phyloP scores from a whole-genome alignment of 495 filamentous ascomycete genomes.

The Penicillium turbatum region DNA sequence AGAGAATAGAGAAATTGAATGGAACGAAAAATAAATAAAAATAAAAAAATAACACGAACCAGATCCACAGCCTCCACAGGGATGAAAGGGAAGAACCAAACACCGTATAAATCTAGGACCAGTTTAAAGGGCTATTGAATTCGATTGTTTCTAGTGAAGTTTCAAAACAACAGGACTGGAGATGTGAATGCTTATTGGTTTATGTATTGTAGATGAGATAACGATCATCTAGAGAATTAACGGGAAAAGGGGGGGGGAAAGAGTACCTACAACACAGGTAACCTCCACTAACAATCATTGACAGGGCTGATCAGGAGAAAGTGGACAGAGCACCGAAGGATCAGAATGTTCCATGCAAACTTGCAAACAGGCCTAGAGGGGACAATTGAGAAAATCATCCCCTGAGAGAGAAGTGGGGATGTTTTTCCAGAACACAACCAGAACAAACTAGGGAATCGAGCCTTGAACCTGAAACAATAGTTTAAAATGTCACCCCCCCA shows the following conservation, averaged over 20 bases:
- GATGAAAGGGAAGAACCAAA: conserved; percentile 6
- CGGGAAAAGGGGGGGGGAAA: conserved; percentile 1
- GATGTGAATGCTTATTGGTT: not conserved
- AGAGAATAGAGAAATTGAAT: not conserved
- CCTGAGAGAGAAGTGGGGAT: conserved; percentile 5
- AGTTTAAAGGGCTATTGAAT: conserved; percentile 4
- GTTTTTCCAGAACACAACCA: conserved; percentile 12
- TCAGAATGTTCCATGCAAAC: conserved; percentile 3
- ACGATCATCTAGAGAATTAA: not conserved
- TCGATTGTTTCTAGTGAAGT: conserved; percentile 5
- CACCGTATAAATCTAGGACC: not conserved
- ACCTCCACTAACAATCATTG: not conserved
- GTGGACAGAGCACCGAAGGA: not conserved
- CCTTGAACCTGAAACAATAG: not conserved
- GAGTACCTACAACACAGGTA: too few species aligned
- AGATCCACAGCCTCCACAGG: conserved; percentile 5
- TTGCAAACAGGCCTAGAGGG: conserved; percentile 19
- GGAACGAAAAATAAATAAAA: not conserved
- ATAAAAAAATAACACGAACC: not conserved
- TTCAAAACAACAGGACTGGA: not conserved
- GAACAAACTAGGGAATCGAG: not conserved
- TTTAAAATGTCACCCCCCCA: not conserved
- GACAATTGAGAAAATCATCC: conserved; percentile 12
- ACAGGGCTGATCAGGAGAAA: conserved; percentile 13
- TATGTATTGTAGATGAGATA: not conserved